Percentiles rank a stretch among this genome's conserved stretches.
These are phyloP conservation scores for Ordospora colligata DNA, from an alignment of 371 early-diverging fungal species.

Conservation along the genomic window DNA sequence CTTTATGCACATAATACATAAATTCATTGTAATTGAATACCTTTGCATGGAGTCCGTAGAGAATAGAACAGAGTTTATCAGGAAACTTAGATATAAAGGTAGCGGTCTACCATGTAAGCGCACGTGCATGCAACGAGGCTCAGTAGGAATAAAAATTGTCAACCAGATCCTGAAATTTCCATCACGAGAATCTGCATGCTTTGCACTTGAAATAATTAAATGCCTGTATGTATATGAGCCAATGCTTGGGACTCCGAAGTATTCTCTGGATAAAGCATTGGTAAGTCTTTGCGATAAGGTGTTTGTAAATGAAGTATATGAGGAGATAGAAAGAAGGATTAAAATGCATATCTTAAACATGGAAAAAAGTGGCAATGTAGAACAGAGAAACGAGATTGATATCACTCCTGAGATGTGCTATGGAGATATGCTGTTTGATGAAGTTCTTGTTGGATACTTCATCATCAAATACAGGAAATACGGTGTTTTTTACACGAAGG, in stretches of 20 bases:
- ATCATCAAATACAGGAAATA: not conserved
- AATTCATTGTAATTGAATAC: not conserved
- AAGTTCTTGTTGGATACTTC: not conserved
- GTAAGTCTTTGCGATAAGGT: not conserved
- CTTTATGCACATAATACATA: too few species aligned
- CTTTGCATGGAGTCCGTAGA: not conserved
- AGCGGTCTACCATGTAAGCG: not conserved
- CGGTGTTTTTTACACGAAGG: not conserved
- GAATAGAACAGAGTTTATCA: not conserved
- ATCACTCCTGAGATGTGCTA: not conserved
- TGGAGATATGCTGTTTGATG: not conserved
- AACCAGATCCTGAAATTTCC: not conserved
- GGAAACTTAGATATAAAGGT: not conserved
- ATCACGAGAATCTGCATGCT: not conserved
- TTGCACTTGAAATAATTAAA: not conserved
- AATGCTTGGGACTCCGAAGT: conserved; percentile 8
- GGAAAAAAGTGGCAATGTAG: not conserved
- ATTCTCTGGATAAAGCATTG: conserved; percentile 2
- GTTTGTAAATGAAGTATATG: not conserved
- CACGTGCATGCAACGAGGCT: not conserved
- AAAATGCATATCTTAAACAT: not conserved
- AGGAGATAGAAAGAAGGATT: conserved; percentile 4
- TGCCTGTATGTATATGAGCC: not conserved
- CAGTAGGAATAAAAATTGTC: not conserved
- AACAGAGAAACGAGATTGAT: not conserved